These are phyloP conservation scores for Elsinoe ampelina DNA, from an alignment of 2,329 filamentous ascomycete genomes.

Conservation along the genomic window DNA sequence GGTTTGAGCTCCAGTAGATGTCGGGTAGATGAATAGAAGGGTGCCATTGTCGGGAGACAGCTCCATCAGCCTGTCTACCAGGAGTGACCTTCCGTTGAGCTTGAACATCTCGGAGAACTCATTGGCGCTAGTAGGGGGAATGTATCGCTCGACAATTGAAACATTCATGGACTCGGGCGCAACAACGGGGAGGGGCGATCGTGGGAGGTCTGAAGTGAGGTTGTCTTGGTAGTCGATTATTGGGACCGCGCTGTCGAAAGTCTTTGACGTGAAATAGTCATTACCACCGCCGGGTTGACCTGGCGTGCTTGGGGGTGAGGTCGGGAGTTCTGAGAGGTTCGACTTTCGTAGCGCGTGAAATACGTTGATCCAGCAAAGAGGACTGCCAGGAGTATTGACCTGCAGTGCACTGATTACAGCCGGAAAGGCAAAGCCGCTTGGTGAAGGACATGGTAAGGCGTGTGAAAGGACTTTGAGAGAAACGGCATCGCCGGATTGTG, in stretches of 20 bases:
- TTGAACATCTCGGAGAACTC: slow-evolving; percentile 53
- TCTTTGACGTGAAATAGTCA: slow-evolving; percentile 53
- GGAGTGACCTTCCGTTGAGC: slow-evolving; percentile 44
- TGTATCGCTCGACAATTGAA: slow-evolving; percentile 54
- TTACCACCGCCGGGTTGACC: slow-evolving; percentile 41
- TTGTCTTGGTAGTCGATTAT: slow-evolving; percentile 51
- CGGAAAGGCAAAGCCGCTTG: slow-evolving; percentile 43
- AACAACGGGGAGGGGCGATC: slow-evolving; percentile 49
- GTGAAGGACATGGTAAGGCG: slow-evolving; percentile 48
- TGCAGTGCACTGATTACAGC: slow-evolving; percentile 48
- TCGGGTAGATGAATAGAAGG: slow-evolving; percentile 56
- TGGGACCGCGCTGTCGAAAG: slow-evolving; percentile 53
- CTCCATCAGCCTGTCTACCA: slow-evolving; percentile 53
- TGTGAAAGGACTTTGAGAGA: slow-evolving; percentile 51
- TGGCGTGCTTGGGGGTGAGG: slow-evolving; percentile 54
- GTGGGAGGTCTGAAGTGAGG: slow-evolving; percentile 36
- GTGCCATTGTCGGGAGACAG: slow-evolving; percentile 48
- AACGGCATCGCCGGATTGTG: slow-evolving; percentile 25
- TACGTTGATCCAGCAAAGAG: slow-evolving; percentile 53
- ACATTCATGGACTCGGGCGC: slow-evolving; percentile 52
- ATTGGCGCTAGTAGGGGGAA: slow-evolving; percentile 50
- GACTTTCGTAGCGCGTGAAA: slow-evolving; percentile 55
- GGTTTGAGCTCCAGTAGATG: slow-evolving; percentile 45
- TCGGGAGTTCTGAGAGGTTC: slow-evolving; percentile 52
- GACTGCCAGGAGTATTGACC: slow-evolving; percentile 39